A percentile compares a stretch with the other conserved stretches of the same genome.
Conservation (phyloP, 495 filamentous ascomycete species). For the Sabuloglossum arenarium region DNA sequence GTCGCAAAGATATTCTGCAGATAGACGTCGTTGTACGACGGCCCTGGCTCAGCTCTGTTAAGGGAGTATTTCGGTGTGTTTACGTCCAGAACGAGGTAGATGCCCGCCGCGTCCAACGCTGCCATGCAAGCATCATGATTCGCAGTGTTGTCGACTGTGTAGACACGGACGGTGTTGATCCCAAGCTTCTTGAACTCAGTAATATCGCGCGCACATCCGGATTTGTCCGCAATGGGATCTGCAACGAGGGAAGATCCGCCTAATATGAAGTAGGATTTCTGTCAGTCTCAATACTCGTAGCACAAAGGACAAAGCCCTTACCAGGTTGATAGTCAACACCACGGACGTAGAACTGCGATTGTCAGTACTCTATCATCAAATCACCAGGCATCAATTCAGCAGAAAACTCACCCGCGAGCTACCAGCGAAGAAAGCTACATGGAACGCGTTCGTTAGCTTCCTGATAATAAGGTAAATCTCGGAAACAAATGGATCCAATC, state of each 20-base stretch:
- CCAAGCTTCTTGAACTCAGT: conserved; percentile 28
- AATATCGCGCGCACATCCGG: conserved; percentile 65
- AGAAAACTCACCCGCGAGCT: conserved; percentile 24
- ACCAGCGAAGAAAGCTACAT: conserved; percentile 67
- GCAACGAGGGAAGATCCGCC: conserved; percentile 54
- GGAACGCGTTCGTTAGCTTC: neutral
- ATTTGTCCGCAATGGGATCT: conserved; percentile 60
- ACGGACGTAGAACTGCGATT: conserved; percentile 55
- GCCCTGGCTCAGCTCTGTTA: conserved; percentile 51
- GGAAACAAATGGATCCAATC: neutral
- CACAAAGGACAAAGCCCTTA: conserved; percentile 2
- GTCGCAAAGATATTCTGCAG: conserved; percentile 88
- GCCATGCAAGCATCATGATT: conserved; percentile 17
- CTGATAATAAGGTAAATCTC: neutral
- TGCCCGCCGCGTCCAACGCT: conserved; percentile 10
- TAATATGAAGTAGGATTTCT: neutral
- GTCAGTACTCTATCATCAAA: neutral
- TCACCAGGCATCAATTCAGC: neutral
- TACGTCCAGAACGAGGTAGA: conserved; percentile 25
- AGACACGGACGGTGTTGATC: conserved; percentile 25
- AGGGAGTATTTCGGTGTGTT: conserved; percentile 64
- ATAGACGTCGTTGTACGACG: conserved; percentile 82
- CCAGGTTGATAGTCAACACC: conserved; percentile 91
- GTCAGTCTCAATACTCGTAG: neutral
- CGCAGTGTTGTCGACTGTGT: conserved; percentile 23